Evolutionary conservation across 192 early-diverging fungal species (phyloP), one percentile per base, ranked within the genome.

Genomic region (Coemansia umbellata): DNA sequence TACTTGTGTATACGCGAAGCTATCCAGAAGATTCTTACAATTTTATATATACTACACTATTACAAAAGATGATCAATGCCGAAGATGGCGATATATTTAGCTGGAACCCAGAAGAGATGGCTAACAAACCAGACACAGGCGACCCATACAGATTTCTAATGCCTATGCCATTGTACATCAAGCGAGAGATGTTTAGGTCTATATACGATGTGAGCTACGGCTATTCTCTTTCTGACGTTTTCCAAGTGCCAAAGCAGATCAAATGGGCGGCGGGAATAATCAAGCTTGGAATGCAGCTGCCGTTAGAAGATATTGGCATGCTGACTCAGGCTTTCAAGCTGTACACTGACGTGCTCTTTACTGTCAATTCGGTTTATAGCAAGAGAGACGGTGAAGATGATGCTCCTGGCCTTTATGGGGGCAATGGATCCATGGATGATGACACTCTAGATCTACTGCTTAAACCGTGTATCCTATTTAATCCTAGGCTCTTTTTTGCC

Each of bases 221-320:
- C 37, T 51, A 55, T 31, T 18, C 30, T 0, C 8, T 75, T 2
- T 60, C 57, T 0, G 59, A 64, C 26, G 21, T 63, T 8, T 69
- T 75, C 50, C 45, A n/a, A 4, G 57, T 53, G 8, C 33, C 56
- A 0, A 48, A 15, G 32, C 72, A 75, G 33, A 42, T 69, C 45
- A 66, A 54, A 6, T 75, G 72, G 72, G 72, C 53, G 18, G 40
- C 56, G 22, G 62, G 47, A n/a, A 51, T 69, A 5, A 53, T 69
- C 40, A 59, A 48, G 54, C 37, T 75, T 19, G 72, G 72, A n/a
- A 21, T 75, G 53, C 72, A 75, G 56, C 47, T 75, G 17, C 72
- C 72, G 32, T 4, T 69, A 2, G 66, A 75, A 33, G 53, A 69
- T 31, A 37, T 69, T 2, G 48, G 42, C 37, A 27, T 66, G 21